phyloP scores from a whole-genome alignment of 768 basidiomycete genomes.

The Kwoniella shandongensis region DNA sequence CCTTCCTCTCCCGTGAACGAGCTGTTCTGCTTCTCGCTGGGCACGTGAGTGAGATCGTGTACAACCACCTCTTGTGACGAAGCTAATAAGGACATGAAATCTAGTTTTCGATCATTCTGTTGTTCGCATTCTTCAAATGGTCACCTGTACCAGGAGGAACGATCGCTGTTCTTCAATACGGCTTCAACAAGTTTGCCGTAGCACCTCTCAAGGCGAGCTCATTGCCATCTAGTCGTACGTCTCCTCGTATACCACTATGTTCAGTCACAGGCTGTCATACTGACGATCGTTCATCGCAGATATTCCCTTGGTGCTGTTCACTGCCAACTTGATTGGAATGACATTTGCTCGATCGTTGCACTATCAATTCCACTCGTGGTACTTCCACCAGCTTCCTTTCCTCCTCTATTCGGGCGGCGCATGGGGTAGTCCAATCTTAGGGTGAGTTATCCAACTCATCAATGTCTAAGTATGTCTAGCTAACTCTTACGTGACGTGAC shows the following conservation, averaged over 20 bases:
- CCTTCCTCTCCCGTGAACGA: constrained; percentile 68
- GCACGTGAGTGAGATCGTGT: constrained; percentile 57
- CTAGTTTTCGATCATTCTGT: constrained; percentile 57
- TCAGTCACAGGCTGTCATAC: constrained; percentile 5
- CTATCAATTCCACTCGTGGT: constrained; percentile 99
- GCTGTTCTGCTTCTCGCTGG: constrained; percentile 65
- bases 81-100: background rate
- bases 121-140: constrained; percentile 75
- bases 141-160: constrained; percentile 69
- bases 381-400: constrained; percentile 84
- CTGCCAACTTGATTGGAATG: constrained; percentile 88
- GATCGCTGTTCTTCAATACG: constrained; percentile 61
- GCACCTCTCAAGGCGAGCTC: constrained; percentile 58
- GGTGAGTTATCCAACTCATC: constrained; percentile 9
- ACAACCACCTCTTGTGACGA: background rate
- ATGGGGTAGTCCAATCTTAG: constrained; percentile 61
- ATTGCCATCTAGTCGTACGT: constrained; percentile 68
- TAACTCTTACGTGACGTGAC: background rate
- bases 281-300: constrained; percentile 58
- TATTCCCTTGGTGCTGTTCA: constrained; percentile 76
- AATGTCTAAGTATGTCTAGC: too few relatives aligned
- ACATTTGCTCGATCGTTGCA: constrained; percentile 90
- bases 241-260: background rate
- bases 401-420: constrained; percentile 63
- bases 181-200: constrained; percentile 57